Conservation (phyloP, 805 yeast genomes). For the Phaffomyces opuntiae region DNA sequence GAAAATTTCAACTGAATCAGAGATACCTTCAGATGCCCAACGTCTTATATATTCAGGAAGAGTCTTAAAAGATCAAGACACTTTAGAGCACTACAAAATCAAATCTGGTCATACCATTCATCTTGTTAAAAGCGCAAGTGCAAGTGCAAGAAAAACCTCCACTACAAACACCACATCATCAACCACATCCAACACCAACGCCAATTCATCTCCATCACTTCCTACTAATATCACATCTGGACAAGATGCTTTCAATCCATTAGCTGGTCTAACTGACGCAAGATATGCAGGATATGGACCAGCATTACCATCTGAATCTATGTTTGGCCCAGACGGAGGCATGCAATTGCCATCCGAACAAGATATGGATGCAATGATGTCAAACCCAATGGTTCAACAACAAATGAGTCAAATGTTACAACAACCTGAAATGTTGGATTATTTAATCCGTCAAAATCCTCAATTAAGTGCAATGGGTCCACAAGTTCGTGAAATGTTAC, state of each 20-base stretch:
- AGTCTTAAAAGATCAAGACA: constrained; percentile 79
- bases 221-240: constrained; percentile 88
- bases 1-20: constrained; percentile 51
- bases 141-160: constrained; percentile 36
- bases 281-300: constrained; percentile 83
- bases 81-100: constrained; percentile 69
- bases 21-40: constrained; percentile 71
- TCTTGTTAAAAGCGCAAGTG: constrained; percentile 81
- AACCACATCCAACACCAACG: constrained; percentile 7
- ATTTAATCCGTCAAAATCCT: constrained; percentile 75
- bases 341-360: constrained; percentile 65
- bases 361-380: constrained; percentile 68
- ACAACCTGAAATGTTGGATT: constrained; percentile 85
- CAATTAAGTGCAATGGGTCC: constrained; percentile 85
- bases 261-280: constrained; percentile 91
- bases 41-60: constrained; percentile 91
- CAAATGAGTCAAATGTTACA: constrained; percentile 74
- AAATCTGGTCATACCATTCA: constrained; percentile 85
- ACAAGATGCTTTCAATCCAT: constrained; percentile 79
- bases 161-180: constrained; percentile 15
- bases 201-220: constrained; percentile 14
- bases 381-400: constrained; percentile 75
- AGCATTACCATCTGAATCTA: constrained; percentile 76
- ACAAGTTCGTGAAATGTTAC: constrained; percentile 78
- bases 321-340: constrained; percentile 96